phyloP scores from a whole-genome alignment of 345 rosid species.

The Aquilaria malaccensis region DNA sequence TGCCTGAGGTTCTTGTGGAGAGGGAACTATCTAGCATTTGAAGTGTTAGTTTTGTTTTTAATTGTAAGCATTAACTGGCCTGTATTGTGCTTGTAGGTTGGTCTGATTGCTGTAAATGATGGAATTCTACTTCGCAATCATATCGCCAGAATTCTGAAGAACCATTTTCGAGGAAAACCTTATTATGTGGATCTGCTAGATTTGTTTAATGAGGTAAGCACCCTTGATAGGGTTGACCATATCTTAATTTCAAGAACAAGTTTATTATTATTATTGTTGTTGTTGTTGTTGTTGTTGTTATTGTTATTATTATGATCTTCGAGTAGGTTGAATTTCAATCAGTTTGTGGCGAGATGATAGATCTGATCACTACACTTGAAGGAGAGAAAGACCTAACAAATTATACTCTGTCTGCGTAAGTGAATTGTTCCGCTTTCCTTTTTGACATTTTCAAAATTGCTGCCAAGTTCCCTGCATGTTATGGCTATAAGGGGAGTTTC shows the following conservation, averaged over 20 bases:
- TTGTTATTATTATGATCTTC: background rate
- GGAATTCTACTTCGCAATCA: slow-evolving; percentile 46
- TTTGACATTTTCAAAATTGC: background rate
- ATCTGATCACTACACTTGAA: slow-evolving; percentile 62
- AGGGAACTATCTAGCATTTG: background rate
- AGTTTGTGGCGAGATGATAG: slow-evolving; percentile 73
- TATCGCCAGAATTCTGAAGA: slow-evolving; percentile 42
- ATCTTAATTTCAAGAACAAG: background rate
- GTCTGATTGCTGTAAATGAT: slow-evolving; percentile 61
- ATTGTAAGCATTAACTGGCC: slow-evolving; percentile 6
- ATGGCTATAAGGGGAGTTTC: no score
- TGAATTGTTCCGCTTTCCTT: slow-evolving; percentile 3
- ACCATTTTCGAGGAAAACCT: slow-evolving; percentile 41
- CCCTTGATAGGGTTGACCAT: background rate
- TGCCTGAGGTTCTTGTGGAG: slow-evolving; percentile 45
- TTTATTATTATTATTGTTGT: background rate
- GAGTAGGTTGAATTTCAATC: slow-evolving; percentile 72
- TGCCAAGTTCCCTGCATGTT: no score
- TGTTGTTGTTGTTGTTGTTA: background rate
- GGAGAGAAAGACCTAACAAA: slow-evolving; percentile 68
- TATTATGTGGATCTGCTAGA: slow-evolving; percentile 49
- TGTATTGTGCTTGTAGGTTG: slow-evolving; percentile 40
- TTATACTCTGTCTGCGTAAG: slow-evolving; percentile 59
- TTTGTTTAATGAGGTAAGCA: slow-evolving; percentile 47
- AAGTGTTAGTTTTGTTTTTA: background rate